Base-by-base conservation (phyloP, 805 yeast species). In the Candida methanosorbosa region DNA sequence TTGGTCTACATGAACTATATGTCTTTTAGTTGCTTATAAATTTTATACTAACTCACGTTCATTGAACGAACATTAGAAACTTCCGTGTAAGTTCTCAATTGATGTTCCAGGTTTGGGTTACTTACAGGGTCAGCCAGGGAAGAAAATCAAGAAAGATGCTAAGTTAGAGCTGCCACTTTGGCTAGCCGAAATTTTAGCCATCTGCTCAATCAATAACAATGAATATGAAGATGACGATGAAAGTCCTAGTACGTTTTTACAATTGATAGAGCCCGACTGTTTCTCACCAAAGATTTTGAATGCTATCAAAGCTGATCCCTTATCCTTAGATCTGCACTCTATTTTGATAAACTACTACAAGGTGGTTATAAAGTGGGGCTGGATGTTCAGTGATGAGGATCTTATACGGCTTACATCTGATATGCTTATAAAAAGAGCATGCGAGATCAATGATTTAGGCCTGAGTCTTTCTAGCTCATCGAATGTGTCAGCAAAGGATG, bases 91-190 rank as follows among this genome's bases (percentile, higher is more conserved):
- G 35, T 86, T 88, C 61, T 78, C 81, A 43, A 70, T 78, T 30
- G 70, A 80, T 0, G 80, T 86, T 7, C 94, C 94, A 0, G 90
- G 92, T 0, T 61, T 90, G n/a, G 97, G 96, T 3, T 85, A 80
- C 49, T 63, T 90, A 6, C 88, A 81, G 48, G 86, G 88, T 7
- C 75, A 80, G 40, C 83, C 86, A 1, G 84, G 81, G 1, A 68
- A 74, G 42, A 52, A 76, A 39, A 63, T 80, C 21, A 57, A 61
- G 36, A 67, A 73, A 45, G 78, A 75, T 23, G 66, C 87, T 3
- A 77, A 76, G 47, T 48, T 86, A 3, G 88, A 83, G 38, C 64
- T 90, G 18, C 97, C 97, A 0, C 56, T 87, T 20, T 90, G 97
- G 97, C 58, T 90, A 27, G 94, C 95, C 0, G 78, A 78, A 38